A percentile compares a stretch with the other conserved stretches of the same genome.
Evolutionary conservation across 73 alveolate genomes (phyloP).

Genomic region (Paramecium sexaurelia): DNA sequence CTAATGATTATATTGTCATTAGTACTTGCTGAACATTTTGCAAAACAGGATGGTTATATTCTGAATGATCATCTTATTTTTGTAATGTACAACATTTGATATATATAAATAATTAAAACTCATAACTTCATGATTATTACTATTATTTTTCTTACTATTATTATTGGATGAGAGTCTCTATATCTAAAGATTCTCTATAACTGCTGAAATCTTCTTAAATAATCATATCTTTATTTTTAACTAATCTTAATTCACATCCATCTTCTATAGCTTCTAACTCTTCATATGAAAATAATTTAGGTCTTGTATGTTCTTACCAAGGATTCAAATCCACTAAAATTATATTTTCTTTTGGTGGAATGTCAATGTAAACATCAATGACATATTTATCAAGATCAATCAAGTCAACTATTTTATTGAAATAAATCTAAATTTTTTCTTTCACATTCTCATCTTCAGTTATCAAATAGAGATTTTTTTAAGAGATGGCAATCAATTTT

Average conservation of each 20-base stretch:
- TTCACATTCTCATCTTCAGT: neutral
- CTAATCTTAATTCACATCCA: slow-evolving; percentile 33
- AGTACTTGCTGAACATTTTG: slow-evolving; percentile 75
- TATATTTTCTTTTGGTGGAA: slow-evolving; percentile 2
- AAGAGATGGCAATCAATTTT: neutral
- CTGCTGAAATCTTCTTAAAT: slow-evolving; percentile 37
- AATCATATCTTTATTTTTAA: neutral
- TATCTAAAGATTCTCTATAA: slow-evolving; percentile 1
- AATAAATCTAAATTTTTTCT: neutral
- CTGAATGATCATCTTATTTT: neutral
- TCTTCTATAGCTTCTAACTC: neutral
- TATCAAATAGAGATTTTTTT: slow-evolving; percentile 5
- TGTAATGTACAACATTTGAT: neutral
- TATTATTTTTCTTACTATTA: neutral
- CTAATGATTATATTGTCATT: slow-evolving; percentile 84
- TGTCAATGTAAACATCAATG: slow-evolving; percentile 15
- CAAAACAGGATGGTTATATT: slow-evolving; percentile 55
- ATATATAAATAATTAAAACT: neutral
- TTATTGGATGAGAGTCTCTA: neutral
- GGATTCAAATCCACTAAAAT: slow-evolving; percentile 48
- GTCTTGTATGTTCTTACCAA: slow-evolving; percentile 40
- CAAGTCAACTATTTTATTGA: neutral
- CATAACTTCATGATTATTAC: neutral
- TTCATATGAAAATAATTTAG: neutral
- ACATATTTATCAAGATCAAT: neutral